Conservation (phyloP, 2,329 filamentous ascomycete species). For the Teratosphaeria viscida region DNA sequence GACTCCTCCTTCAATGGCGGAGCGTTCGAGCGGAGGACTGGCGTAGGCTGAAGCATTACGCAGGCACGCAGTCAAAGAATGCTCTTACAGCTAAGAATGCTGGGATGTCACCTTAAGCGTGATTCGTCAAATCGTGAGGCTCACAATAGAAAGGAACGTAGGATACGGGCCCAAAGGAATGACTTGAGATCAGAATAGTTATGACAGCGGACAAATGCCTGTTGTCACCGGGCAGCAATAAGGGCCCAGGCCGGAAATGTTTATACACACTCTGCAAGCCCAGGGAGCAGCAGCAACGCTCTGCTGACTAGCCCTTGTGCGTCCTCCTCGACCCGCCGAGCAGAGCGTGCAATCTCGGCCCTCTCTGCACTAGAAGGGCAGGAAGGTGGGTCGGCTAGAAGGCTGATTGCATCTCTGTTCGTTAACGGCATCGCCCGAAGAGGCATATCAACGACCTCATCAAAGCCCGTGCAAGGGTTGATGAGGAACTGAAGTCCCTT, state of each 20-base stretch:
- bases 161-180: constrained; percentile 34
- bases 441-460: constrained; percentile 12
- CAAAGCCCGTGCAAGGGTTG: constrained; percentile 22
- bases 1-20: constrained; percentile 25
- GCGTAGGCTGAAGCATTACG: constrained; percentile 25
- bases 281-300: not conserved
- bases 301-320: constrained; percentile 25
- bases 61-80: constrained; percentile 31
- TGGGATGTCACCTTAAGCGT: constrained; percentile 7
- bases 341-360: constrained; percentile 22
- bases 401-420: constrained; percentile 17
- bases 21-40: constrained; percentile 34
- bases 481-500: constrained; percentile 2
- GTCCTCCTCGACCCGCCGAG: constrained; percentile 15
- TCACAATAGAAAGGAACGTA: constrained; percentile 30
- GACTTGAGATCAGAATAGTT: constrained; percentile 25
- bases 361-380: constrained; percentile 15
- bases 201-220: constrained; percentile 4
- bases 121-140: constrained; percentile 18
- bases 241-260: constrained; percentile 7
- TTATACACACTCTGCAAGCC: constrained; percentile 3
- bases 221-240: constrained; percentile 5
- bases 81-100: constrained; percentile 24
- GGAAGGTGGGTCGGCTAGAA: constrained; percentile 17
- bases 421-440: constrained; percentile 6